These are phyloP conservation scores for Lachnellula willkommii DNA, from an alignment of 2,329 filamentous ascomycete genomes.

Conservation along the genomic window DNA sequence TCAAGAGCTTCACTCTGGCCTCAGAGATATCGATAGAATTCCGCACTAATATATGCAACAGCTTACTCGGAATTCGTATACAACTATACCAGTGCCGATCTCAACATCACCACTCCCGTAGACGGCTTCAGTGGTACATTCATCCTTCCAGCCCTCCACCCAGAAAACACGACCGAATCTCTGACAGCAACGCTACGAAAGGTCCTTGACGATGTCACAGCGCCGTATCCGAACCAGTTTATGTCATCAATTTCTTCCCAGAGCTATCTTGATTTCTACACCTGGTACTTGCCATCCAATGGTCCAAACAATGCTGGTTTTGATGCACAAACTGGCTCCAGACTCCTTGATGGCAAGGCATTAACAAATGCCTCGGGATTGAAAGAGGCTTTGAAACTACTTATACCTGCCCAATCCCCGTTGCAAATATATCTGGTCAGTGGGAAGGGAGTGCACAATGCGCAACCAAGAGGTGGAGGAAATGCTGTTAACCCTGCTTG, in stretches of 20 bases:
- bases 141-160: constrained; percentile 31
- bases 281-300: constrained; percentile 22
- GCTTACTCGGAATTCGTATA: constrained; percentile 42
- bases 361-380: constrained; percentile 36
- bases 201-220: constrained; percentile 35
- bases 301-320: constrained; percentile 39
- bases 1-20: too few species aligned
- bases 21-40: too few species aligned
- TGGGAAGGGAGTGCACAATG: constrained; percentile 41
- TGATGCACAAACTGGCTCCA: constrained; percentile 38
- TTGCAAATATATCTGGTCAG: constrained; percentile 37
- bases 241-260: constrained; percentile 3
- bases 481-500: constrained; percentile 48
- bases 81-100: constrained; percentile 31
- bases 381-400: constrained; percentile 35
- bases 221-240: constrained; percentile 28
- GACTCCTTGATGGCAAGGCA: constrained; percentile 37
- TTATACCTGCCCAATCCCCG: constrained; percentile 29
- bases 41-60: constrained; percentile 24
- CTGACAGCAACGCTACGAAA: constrained; percentile 30
- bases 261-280: constrained; percentile 20
- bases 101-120: constrained; percentile 28
- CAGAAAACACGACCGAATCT: constrained; percentile 31
- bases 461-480: constrained; percentile 39
- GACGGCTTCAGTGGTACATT: constrained; percentile 33